Base-by-base conservation (phyloP, 139 green algal species). In the Microglena sp. region DNA sequence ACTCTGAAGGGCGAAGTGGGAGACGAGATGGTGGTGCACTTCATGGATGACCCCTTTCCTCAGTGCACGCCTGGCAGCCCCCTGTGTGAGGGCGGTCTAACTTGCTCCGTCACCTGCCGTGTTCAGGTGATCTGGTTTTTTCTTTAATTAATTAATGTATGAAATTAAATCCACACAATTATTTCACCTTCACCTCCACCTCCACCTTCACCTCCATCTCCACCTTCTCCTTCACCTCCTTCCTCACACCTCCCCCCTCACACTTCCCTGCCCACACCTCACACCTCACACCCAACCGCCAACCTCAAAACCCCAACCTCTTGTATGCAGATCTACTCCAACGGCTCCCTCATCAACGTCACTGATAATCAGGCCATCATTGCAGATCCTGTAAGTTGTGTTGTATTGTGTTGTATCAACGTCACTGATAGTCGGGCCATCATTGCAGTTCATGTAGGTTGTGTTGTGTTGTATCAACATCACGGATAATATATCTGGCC, bases 1-100 rank as follows among this genome's bases (percentile, higher is more conserved):
- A 62, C 77, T 40, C 50, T 88, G 5, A 53, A 67, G 0, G 82
- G 68, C 22, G 74, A 83, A 33, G 82, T 85, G 2, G 81, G 80
- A 18, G 79, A 88, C 65, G 78, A 64, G n/a, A 68, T 85, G 1
- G 45, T 71, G 35, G 64, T 85, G 27, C 55, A 77, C 31, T 78
- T 82, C 55, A 31, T 64, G 15, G 82, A 85, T 50, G 31, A 64
- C 30, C 29, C 29, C 57, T 43, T 64, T 22, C 57, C 31, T 26
- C 57, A 57, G 22, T 59, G 50, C 50, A 22, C 7, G 15, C 50
- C 50, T 6, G 50, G 50, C 50, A 59, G 40, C 40, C 15, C 50
- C 21, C 50, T 59, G 50, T 59, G 18, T 26, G 15, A 18, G 40
- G 40, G 40, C n/a, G n/a, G n/a, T n/a, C n/a, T n/a, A n/a, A n/a